Percentiles rank a stretch among this genome's conserved stretches.
Conservation (phyloP, 768 basidiomycete species). For the Pisolithus sp. region DNA sequence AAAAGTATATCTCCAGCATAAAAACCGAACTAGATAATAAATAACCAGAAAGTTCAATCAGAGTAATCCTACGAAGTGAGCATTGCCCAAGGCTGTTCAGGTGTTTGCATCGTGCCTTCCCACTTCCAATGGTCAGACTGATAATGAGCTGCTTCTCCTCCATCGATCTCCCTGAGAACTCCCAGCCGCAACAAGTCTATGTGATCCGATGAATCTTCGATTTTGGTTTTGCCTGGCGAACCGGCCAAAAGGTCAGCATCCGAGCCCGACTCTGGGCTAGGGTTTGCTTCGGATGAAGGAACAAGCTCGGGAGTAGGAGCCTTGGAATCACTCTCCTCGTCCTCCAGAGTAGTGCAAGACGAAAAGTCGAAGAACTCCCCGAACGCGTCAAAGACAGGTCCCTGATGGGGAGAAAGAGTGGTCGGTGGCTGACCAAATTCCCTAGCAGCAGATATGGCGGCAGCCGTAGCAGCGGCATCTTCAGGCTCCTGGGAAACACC, state of each 20-base stretch:
- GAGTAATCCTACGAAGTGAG: slow-evolving; percentile 30
- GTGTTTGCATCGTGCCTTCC: slow-evolving; percentile 58
- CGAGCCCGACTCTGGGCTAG: slow-evolving; percentile 68
- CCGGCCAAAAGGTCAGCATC: slow-evolving; percentile 50
- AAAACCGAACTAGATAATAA: slow-evolving; percentile 33
- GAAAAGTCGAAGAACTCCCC: slow-evolving; percentile 68
- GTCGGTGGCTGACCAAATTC: slow-evolving; percentile 27
- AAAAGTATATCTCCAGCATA: slow-evolving; percentile 37
- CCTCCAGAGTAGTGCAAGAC: slow-evolving; percentile 42
- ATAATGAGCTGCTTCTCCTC: slow-evolving; percentile 69
- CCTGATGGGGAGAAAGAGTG: slow-evolving; percentile 30
- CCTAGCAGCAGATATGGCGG: slow-evolving; percentile 20
- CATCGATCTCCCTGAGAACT: slow-evolving; percentile 65
- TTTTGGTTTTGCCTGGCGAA: slow-evolving; percentile 45
- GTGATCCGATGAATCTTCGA: slow-evolving; percentile 40
- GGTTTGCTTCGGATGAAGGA: slow-evolving; percentile 64
- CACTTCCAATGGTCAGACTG: slow-evolving; percentile 57
- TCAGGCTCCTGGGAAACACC: slow-evolving; percentile 41
- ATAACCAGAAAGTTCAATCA: slow-evolving; percentile 31
- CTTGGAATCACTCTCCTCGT: slow-evolving; percentile 60
- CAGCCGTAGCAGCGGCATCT: slow-evolving; percentile 25
- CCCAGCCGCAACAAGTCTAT: slow-evolving; percentile 52
- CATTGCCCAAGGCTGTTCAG: slow-evolving; percentile 72
- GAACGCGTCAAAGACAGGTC: slow-evolving; percentile 29
- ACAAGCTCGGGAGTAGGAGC: slow-evolving; percentile 72